These are phyloP conservation scores for Volvariella volvacea DNA, from an alignment of 1,284 basidiomycete genomes.

Conservation along the genomic window DNA sequence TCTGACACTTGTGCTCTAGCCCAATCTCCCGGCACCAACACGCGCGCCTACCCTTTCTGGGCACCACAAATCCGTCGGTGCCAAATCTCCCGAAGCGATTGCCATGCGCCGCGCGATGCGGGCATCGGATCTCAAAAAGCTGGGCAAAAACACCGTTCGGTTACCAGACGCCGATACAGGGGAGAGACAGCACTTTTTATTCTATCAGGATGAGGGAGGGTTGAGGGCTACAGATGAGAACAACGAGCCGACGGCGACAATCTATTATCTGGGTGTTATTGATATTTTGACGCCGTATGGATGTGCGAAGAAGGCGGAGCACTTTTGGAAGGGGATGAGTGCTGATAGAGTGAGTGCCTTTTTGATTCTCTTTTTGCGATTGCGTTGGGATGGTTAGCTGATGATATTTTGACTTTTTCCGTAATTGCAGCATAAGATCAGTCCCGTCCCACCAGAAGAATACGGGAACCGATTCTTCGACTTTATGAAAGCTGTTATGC, in stretches of 20 bases:
- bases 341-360: conserved; percentile 70
- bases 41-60: conserved; percentile 14
- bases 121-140: conserved; percentile 72
- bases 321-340: conserved; percentile 87
- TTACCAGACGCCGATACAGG: conserved; percentile 61
- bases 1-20: conserved; percentile 32
- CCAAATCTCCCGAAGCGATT: conserved; percentile 60
- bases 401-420: no score
- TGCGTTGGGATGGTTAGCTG: conserved; percentile 8
- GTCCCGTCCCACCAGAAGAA: conserved; percentile 79
- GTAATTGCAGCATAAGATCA: conserved; percentile 77
- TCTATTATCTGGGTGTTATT: conserved; percentile 94
- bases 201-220: conserved; percentile 97
- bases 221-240: conserved; percentile 83
- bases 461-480: conserved; percentile 85
- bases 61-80: conserved; percentile 23
- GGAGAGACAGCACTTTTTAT: conserved; percentile 83
- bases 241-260: conserved; percentile 69
- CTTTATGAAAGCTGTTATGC: conserved; percentile 86
- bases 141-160: conserved; percentile 54
- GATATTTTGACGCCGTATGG: conserved; percentile 93
- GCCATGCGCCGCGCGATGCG: conserved; percentile 85
- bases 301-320: conserved; percentile 76
- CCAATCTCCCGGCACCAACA: conserved; percentile 44
- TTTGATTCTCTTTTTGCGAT: conserved; percentile 5